These are phyloP conservation scores for Fusarium torreyae DNA, from an alignment of 2,329 filamentous ascomycete species.

Conservation along the genomic window DNA sequence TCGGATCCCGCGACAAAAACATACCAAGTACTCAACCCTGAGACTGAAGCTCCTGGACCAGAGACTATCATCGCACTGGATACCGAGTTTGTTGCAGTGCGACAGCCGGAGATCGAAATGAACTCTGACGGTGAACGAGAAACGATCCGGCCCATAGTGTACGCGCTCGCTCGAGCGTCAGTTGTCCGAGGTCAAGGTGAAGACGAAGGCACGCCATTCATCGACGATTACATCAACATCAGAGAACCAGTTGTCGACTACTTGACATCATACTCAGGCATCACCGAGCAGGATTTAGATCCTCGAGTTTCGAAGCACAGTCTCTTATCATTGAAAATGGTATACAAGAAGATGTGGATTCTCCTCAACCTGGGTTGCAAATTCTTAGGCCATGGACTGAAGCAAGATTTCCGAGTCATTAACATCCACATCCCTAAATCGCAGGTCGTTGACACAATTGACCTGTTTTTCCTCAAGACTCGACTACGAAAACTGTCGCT, in stretches of 20 bases:
- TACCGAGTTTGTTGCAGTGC: conserved; percentile 94
- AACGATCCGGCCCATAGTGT: conserved; percentile 90
- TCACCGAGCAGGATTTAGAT: conserved; percentile 88
- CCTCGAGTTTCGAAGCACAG: conserved; percentile 83
- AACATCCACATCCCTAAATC: conserved; percentile 94
- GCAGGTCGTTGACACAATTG: conserved; percentile 95
- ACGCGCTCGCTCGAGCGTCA: conserved; percentile 92
- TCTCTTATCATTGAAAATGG: conserved; percentile 88
- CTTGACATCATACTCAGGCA: conserved; percentile 93
- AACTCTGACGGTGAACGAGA: conserved; percentile 92
- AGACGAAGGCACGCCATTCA: conserved; percentile 87
- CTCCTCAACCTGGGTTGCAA: conserved; percentile 93
- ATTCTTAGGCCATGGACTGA: conserved; percentile 93
- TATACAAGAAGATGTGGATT: conserved; percentile 98
- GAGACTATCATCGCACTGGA: conserved; percentile 89
- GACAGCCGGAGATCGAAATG: conserved; percentile 95
- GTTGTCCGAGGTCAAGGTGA: conserved; percentile 86
- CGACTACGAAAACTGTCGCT: conserved; percentile 90
- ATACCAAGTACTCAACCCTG: conserved; percentile 71
- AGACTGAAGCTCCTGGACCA: conserved; percentile 76
- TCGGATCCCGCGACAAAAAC: conserved; percentile 62
- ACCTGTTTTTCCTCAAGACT: conserved; percentile 87
- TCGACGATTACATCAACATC: conserved; percentile 97
- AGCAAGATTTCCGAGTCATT: conserved; percentile 96
- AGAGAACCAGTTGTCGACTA: conserved; percentile 95